Base-by-base conservation (phyloP, 139 green algal species). In the Ostreobium quekettii region DNA sequence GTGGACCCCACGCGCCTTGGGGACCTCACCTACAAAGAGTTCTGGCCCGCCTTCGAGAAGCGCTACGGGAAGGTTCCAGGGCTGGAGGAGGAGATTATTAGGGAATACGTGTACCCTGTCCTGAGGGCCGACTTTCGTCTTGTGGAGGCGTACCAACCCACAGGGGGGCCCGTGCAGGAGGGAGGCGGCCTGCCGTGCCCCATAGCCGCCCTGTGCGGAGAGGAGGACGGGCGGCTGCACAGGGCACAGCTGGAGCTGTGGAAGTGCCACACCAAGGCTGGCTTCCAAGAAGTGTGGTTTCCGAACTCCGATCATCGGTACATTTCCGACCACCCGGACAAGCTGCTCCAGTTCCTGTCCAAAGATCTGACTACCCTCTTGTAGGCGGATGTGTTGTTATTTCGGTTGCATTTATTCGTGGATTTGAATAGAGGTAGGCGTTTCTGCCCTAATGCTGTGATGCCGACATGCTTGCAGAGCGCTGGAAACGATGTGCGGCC, bases 51-150 rank as follows among this genome's bases (percentile, higher is more conserved):
- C 36, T 78, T 86, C 29, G 47, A 75, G 47, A 31, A 4, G 8
- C 76, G 80, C 3, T 86, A 86, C 59, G 80, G 80, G 19, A 11
- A 4, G 29, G 72, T 76, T 58, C 62, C 67, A 3, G 29, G 58
- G 30, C 72, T 86, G 71, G 74, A 76, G 33, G 47, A 75, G 15
- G 31, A 36, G n/a, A 31, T 6, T 11, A 39, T 85, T 4, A 49
- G 56, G 22, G 26, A 64, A 4, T 39, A 73, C 2, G 22, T 78
- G 49, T 75, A 73, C 42, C 80, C 77, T 19, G 60, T 78, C 38
- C 77, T 85, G 48, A 49, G 60, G 30, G 80, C 77, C 30, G 80
- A 85, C 67, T 85, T 84, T 36, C 30, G 36, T 6, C 39, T 85
- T 24, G 46, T 72, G 1, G 80, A 85, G 60, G 80, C 77, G 5